Base-by-base conservation (phyloP, 2,329 filamentous ascomycete species). In the Trichoderma sp. region DNA sequence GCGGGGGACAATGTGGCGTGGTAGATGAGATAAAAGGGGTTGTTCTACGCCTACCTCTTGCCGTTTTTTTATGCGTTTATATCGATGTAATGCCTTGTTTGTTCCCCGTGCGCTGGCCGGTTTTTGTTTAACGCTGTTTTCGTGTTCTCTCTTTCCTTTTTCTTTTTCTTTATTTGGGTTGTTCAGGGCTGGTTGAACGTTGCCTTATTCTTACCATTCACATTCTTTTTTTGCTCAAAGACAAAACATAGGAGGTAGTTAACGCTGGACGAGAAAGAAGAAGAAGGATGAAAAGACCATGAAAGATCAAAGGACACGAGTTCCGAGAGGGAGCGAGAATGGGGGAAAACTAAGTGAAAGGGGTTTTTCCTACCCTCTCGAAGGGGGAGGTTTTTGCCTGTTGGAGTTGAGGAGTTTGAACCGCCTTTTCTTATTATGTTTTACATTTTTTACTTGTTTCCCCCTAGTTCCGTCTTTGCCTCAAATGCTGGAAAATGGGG, bases 391-490 rank as follows among this genome's bases (percentile, higher is more conserved):
- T 15, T 43, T 62, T 53, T 61, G 28, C 67, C 43, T 69, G 67
- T 69, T 43, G 67, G 67, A 69, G 67, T 69, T 69, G 26, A 11
- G 57, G 67, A 36, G 57, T 62, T 59, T 17, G 20, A 62, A 50
- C 13, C 36, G 36, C 53, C 20, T 58, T 4, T 36, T 26, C 26
- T 8, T 62, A 28, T 63, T 26, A 4, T 63, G 11, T 28, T 43
- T 43, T 6, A 53, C 13, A 53, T 50, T 47, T 34, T 55, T 55
- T 34, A 13, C 39, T 43, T 57, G 55, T 26, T 57, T 28, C 26
- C 3, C 17, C 2, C 23, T 8, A 11, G 13, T 28, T 8, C 23
- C 32, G 17, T n/a, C n/a, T 6, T n/a, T 15, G 20, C 12, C 6
- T 36, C 15, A 26, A 26, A 34, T 23, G 39, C 30, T 62, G 39